phyloP scores from a whole-genome alignment of 139 green algal species.

The Chlorella sp. region DNA sequence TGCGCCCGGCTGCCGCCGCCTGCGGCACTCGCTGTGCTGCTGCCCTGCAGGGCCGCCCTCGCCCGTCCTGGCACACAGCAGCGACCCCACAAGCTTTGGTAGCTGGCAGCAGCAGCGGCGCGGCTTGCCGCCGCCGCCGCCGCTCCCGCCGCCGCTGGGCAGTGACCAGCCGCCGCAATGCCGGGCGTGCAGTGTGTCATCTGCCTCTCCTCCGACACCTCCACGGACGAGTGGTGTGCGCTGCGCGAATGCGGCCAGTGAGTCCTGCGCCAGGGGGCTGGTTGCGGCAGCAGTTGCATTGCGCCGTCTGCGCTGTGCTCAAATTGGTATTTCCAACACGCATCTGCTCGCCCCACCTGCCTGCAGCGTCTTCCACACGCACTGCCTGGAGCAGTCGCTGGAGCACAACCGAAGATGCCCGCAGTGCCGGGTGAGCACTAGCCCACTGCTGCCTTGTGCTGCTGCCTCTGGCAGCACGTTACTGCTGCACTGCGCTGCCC shows the following conservation, averaged over 20 bases:
- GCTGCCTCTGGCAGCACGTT: not conserved
- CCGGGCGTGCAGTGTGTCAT: slow-evolving; percentile 35
- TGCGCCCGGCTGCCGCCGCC: too few relatives aligned
- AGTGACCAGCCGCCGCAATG: not conserved
- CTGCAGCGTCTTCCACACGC: slow-evolving; percentile 34
- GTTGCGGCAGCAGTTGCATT: too few relatives aligned
- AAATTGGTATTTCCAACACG: too few relatives aligned
- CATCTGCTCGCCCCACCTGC: too few relatives aligned
- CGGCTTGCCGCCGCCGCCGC: not conserved
- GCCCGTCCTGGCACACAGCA: too few relatives aligned
- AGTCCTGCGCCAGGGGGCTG: too few relatives aligned
- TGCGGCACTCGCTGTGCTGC: too few relatives aligned
- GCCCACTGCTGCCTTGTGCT: not conserved
- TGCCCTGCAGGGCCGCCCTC: too few relatives aligned
- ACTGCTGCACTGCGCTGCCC: not conserved
- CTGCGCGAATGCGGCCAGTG: slow-evolving; percentile 36
- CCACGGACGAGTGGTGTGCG: slow-evolving; percentile 25
- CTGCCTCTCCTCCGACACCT: slow-evolving; percentile 27
- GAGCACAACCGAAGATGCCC: slow-evolving; percentile 21
- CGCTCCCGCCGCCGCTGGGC: not conserved
- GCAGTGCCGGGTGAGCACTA: slow-evolving; percentile 24
- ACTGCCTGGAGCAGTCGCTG: slow-evolving; percentile 29
- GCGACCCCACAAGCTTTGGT: too few relatives aligned
- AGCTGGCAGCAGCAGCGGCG: not conserved
- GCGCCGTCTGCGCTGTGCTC: too few relatives aligned